Evolutionary conservation across 805 yeast species (phyloP), one percentile per base, ranked within the genome.

Genomic region (Pichia rugopelliculosa): DNA sequence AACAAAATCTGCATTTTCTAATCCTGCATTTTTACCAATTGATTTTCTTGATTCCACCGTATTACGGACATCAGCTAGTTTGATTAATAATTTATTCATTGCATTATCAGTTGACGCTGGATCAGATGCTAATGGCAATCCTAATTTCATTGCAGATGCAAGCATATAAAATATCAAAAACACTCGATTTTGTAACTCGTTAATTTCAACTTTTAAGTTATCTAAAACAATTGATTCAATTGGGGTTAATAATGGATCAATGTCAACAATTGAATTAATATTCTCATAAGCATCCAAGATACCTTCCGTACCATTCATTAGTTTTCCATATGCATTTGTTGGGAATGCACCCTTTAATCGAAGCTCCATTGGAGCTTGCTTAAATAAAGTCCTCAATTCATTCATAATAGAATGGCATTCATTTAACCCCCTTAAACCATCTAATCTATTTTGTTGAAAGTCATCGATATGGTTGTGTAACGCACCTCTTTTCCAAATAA

Each of bases 61-160:
- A 47, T 64, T 58, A 44, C 93, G 66, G 18, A 81, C 76, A 50
- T 77, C 80, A 50, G 76, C 79, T 53, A 86, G 67, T 55, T 84
- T 85, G 41, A 71, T 75, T 52, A 86, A 69, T 69, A 87, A 70
- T 30, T 89, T 64, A 51, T 82, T 87, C 55, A 81, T 77, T 0
- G 93, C 82, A 59, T 82, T 85, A 39, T 77, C 85, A 0, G 88
- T 82, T 0, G 87, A 80, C 0, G 93, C 91, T 1, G 90, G 82
- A 54, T 80, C 81, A 22, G 75, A 77, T 0, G 95, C 95, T 22
- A 87, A 59, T 2, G 95, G 95, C 48, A 85, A 78, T 3, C 89
- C 88, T 10, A 87, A 67, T 39, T 79, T 75, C 68, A 87, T 70
- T 0, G 95, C 84, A 11, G 91, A 80, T 2, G 95, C 80, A 15